Conservation (phyloP, 1,284 basidiomycete species). For the Moesziomyces aphidis region DNA sequence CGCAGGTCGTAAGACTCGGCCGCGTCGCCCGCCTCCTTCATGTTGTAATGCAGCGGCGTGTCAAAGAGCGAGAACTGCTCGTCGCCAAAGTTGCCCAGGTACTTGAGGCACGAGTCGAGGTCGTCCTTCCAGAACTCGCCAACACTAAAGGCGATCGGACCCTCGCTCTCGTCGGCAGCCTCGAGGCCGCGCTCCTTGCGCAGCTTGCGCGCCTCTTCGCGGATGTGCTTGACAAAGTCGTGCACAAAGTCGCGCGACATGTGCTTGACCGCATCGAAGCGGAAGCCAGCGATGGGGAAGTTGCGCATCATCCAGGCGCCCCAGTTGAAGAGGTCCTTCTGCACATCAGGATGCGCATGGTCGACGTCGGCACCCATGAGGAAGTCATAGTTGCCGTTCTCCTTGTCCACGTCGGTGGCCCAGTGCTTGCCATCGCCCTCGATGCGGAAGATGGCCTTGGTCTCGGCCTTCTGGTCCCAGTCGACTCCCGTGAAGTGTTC, state of each 20-base stretch:
- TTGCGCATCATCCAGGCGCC: conserved; percentile 72
- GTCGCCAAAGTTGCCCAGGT: conserved; percentile 69
- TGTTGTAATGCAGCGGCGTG: conserved; percentile 73
- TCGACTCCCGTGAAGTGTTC: conserved; percentile 77
- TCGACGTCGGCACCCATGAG: conserved; percentile 74
- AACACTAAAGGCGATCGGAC: conserved; percentile 52
- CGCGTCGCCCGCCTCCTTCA: conserved; percentile 72
- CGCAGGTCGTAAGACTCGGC: conserved; percentile 72
- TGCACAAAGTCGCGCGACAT: conserved; percentile 70
- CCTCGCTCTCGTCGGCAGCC: conserved; percentile 50
- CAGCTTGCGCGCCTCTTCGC: conserved; percentile 64
- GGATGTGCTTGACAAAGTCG: conserved; percentile 73
- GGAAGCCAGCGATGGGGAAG: conserved; percentile 58
- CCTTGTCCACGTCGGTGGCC: conserved; percentile 66
- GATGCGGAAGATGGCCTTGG: conserved; percentile 73
- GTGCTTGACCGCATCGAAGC: conserved; percentile 65
- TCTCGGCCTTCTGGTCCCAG: conserved; percentile 80
- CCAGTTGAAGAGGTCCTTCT: conserved; percentile 71
- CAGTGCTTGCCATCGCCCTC: conserved; percentile 73
- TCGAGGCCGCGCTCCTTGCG: conserved; percentile 47
- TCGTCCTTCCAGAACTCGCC: conserved; percentile 63
- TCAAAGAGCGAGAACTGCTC: conserved; percentile 74
- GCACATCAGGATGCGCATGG: conserved; percentile 82
- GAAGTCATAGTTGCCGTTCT: conserved; percentile 70
- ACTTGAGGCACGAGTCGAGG: conserved; percentile 50